Evolutionary conservation across 2,329 filamentous ascomycete species (phyloP).

Genomic region (Microdochium trichocladiopsis): DNA sequence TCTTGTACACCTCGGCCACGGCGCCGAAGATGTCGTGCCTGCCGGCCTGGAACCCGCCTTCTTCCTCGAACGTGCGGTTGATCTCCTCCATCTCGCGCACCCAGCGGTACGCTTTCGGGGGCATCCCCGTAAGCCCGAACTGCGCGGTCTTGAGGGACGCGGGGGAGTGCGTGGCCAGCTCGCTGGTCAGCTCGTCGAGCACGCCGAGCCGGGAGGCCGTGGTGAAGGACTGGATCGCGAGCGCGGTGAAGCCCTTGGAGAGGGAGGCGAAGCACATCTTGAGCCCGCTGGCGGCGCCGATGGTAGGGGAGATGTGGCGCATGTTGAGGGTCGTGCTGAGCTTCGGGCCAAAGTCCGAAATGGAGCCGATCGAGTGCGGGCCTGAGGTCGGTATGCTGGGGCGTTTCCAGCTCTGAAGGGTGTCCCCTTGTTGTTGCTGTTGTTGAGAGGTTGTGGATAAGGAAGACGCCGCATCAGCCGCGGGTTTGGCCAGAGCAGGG

Average conservation of each 20-base stretch:
- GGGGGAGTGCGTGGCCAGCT: conserved; percentile 46
- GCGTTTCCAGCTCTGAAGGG: conserved; percentile 21
- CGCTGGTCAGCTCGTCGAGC: conserved; percentile 46
- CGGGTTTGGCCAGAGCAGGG: conserved; percentile 27
- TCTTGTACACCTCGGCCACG: conserved; percentile 53
- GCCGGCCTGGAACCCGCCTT: conserved; percentile 52
- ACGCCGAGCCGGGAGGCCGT: conserved; percentile 60
- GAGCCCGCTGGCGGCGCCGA: conserved; percentile 51
- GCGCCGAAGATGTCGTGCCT: conserved; percentile 40
- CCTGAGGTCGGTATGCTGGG: conserved; percentile 43
- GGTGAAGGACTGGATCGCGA: conserved; percentile 64
- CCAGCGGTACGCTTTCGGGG: conserved; percentile 73
- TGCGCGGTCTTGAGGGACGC: conserved; percentile 36
- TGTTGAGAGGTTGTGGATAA: conserved; percentile 1
- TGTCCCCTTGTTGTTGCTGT: neutral
- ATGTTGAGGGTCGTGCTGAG: conserved; percentile 38
- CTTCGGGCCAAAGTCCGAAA: conserved; percentile 30
- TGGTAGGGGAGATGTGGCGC: conserved; percentile 36
- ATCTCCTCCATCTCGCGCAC: conserved; percentile 75
- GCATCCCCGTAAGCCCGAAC: conserved; percentile 49
- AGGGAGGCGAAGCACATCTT: conserved; percentile 61
- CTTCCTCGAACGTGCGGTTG: conserved; percentile 53
- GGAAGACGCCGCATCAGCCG: too few species aligned
- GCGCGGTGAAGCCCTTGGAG: conserved; percentile 58
- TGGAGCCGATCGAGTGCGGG: conserved; percentile 28